Percentiles rank a stretch among this genome's conserved stretches.
phyloP scores from a whole-genome alignment of 2,329 filamentous ascomycete species.

The Colletotrichum australisinense region DNA sequence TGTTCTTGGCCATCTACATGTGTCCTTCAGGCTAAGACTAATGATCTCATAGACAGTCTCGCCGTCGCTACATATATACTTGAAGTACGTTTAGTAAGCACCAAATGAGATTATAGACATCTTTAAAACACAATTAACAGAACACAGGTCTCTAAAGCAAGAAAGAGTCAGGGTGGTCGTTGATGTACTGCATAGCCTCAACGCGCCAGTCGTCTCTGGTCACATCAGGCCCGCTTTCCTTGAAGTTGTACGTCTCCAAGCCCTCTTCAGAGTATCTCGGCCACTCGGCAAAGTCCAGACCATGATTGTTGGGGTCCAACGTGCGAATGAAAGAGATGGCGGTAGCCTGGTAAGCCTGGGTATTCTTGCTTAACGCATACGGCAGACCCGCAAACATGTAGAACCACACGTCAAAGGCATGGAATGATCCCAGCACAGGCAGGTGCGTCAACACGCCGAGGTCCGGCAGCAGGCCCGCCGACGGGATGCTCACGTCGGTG shows the following conservation, averaged over 20 bases:
- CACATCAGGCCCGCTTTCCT: background rate
- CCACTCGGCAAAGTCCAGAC: background rate
- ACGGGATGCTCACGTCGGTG: conserved; percentile 11
- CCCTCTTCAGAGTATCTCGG: conserved; percentile 1
- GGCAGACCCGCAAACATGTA: conserved; percentile 20
- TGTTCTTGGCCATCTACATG: too few species aligned
- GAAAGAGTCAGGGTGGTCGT: conserved; percentile 9
- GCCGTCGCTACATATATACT: too few species aligned
- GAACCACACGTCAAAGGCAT: conserved; percentile 13
- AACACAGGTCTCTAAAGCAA: background rate
- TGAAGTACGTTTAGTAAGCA: too few species aligned
- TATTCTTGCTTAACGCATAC: conserved; percentile 15
- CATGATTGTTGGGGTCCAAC: conserved; percentile 14
- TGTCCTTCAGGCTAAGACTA: too few species aligned
- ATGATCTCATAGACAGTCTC: too few species aligned
- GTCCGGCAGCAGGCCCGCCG: conserved; percentile 1
- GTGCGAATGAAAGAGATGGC: conserved; percentile 20
- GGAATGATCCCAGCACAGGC: conserved; percentile 11
- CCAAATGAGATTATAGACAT: too few species aligned
- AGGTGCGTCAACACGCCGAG: conserved; percentile 6
- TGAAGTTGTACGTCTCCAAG: conserved; percentile 16
- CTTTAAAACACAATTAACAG: too few species aligned
- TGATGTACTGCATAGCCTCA: conserved; percentile 23
- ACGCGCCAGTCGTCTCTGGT: conserved; percentile 11
- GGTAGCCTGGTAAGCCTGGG: conserved; percentile 16